Percentiles rank a stretch among this genome's conserved stretches.
These are phyloP conservation scores for Candida pseudocylindracea DNA, from an alignment of 1,139 yeast species.

Conservation along the genomic window DNA sequence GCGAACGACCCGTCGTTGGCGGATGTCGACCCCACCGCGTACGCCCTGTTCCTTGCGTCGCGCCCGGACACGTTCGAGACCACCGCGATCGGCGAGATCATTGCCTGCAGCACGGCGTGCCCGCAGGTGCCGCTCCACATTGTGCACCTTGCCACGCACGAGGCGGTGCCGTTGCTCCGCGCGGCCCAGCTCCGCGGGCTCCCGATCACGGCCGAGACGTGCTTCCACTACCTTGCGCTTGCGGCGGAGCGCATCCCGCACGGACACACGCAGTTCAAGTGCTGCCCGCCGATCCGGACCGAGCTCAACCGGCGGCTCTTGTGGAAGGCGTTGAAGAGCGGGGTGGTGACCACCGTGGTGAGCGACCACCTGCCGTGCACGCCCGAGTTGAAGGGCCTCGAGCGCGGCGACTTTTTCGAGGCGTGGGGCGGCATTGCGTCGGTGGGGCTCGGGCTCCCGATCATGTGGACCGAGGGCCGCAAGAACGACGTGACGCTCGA, in stretches of 20 bases:
- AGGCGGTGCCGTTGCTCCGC: slow-evolving; percentile 51
- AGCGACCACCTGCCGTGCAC: slow-evolving; percentile 95
- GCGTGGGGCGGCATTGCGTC: slow-evolving; percentile 98
- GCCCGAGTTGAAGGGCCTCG: slow-evolving; percentile 65
- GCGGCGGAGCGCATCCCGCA: slow-evolving; percentile 57
- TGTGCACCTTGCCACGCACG: slow-evolving; percentile 73
- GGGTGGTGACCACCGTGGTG: slow-evolving; percentile 64
- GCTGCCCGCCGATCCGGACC: slow-evolving; percentile 86
- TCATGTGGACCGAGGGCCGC: slow-evolving; percentile 54
- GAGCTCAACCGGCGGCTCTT: slow-evolving; percentile 44
- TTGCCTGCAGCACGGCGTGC: slow-evolving; percentile 30
- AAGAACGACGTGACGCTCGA: slow-evolving; percentile 29
- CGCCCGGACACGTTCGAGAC: slow-evolving; percentile 80
- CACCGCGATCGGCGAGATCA: slow-evolving; percentile 54
- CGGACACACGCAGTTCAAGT: slow-evolving; percentile 65
- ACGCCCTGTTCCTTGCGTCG: slow-evolving; percentile 56
- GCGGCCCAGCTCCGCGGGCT: slow-evolving; percentile 38
- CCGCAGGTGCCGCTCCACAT: slow-evolving; percentile 66
- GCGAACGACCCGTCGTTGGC: slow-evolving; percentile 17
- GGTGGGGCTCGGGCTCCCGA: slow-evolving; percentile 75
- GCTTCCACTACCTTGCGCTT: slow-evolving; percentile 74
- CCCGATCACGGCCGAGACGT: slow-evolving; percentile 68
- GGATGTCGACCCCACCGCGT: slow-evolving; percentile 39
- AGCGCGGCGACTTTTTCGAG: slow-evolving; percentile 66
- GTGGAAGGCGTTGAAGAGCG: slow-evolving; percentile 54